Conservation (phyloP, 495 filamentous ascomycete species). For the Penicillium parvum region DNA sequence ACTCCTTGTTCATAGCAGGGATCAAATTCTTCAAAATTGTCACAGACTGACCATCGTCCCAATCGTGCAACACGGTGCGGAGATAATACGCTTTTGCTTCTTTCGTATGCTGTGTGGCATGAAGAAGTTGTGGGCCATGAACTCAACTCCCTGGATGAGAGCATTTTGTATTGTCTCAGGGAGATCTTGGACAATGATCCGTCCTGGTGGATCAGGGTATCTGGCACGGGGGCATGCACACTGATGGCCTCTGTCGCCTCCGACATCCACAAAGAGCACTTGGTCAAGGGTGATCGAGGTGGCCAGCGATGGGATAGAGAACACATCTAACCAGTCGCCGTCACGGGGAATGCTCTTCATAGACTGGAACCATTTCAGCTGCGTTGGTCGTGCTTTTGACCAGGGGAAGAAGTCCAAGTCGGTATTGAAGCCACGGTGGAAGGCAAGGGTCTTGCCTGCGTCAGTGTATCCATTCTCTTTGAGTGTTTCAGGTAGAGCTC, state of each 20-base stretch:
- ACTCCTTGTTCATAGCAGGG: neutral
- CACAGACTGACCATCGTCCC: neutral
- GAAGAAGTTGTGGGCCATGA: neutral
- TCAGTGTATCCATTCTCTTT: too few relatives aligned
- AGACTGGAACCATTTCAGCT: neutral
- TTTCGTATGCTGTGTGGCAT: neutral
- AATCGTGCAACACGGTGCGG: constrained; percentile 3
- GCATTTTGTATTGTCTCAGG: constrained; percentile 2
- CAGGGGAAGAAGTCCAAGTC: too few relatives aligned
- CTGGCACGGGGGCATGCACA: constrained; percentile 22
- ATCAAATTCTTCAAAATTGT: neutral
- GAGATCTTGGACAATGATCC: constrained; percentile 10
- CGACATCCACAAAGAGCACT: constrained; percentile 41
- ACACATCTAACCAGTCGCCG: neutral
- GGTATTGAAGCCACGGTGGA: too few relatives aligned
- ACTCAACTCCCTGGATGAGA: neutral
- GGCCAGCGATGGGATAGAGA: neutral
- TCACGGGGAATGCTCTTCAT: neutral
- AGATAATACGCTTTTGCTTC: neutral
- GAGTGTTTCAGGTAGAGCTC: too few relatives aligned
- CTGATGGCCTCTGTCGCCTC: constrained; percentile 45
- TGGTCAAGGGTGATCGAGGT: neutral
- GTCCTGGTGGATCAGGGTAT: neutral
- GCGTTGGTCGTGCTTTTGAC: too few relatives aligned
- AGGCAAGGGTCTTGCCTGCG: too few relatives aligned